phyloP scores from a whole-genome alignment of 352 stramenopile species.

The Pilasporangium apinafurcum region DNA sequence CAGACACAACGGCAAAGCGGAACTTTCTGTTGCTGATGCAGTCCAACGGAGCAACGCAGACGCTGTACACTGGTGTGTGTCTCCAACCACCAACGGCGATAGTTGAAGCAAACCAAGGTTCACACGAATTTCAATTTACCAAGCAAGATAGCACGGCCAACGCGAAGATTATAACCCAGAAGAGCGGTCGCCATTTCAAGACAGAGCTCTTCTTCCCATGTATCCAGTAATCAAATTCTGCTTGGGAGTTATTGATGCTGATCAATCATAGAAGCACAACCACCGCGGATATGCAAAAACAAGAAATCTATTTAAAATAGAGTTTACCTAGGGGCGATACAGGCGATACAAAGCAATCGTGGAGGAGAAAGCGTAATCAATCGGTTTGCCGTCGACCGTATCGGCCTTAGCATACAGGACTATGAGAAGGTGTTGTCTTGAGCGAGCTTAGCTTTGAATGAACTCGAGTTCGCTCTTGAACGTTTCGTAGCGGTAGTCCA shows the following conservation, averaged over 20 bases:
- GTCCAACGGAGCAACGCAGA: conserved; percentile 9
- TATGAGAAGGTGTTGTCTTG: too few species aligned
- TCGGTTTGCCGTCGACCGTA: too few species aligned
- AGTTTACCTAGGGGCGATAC: too few species aligned
- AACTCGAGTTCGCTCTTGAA: conserved; percentile 66
- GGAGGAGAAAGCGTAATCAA: too few species aligned
- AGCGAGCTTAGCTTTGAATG: conserved; percentile 56
- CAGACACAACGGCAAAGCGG: conserved; percentile 3
- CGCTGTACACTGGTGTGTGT: conserved; percentile 25
- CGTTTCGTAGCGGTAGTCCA: conserved; percentile 88
- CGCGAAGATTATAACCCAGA: conserved; percentile 16
- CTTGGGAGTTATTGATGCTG: too few species aligned
- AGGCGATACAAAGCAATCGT: too few species aligned
- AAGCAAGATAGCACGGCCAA: not conserved
- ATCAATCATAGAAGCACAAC: too few species aligned
- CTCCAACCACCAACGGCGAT: not conserved
- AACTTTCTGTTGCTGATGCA: conserved; percentile 22
- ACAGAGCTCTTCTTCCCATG: conserved; percentile 25
- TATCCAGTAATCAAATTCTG: too few species aligned
- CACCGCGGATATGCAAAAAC: too few species aligned
- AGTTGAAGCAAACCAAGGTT: not conserved
- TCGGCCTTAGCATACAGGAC: too few species aligned
- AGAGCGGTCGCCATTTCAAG: conserved; percentile 21
- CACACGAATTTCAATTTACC: too few species aligned
- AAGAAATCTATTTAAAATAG: too few species aligned